Conservation (phyloP, 2,329 filamentous ascomycete genomes). For the Aureobasidium subglaciale region DNA sequence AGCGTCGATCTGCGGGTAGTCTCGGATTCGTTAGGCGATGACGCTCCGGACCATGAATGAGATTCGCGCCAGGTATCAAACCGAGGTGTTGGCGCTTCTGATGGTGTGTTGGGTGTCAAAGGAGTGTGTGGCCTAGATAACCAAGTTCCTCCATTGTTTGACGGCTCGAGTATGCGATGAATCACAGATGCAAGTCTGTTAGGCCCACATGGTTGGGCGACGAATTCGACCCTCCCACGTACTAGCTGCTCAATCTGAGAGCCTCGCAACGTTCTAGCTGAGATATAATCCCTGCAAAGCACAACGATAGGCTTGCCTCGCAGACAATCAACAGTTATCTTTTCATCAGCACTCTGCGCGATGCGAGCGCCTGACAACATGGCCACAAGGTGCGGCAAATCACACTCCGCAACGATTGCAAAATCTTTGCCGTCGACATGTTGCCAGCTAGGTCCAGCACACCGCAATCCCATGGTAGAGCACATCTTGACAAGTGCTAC, state of each 20-base stretch:
- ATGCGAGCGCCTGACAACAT: neutral
- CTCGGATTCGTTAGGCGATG: neutral
- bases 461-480: neutral
- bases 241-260: slow-evolving; percentile 1
- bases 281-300: slow-evolving; percentile 9
- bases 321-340: neutral
- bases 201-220: slow-evolving; percentile 15
- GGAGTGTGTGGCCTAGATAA: neutral
- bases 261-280: neutral
- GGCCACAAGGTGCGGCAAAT: neutral
- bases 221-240: slow-evolving; percentile 4
- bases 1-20: neutral
- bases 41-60: neutral
- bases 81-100: neutral
- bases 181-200: slow-evolving; percentile 6
- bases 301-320: slow-evolving; percentile 10
- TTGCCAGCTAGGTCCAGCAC: neutral
- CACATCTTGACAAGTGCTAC: neutral
- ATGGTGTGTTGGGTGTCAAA: slow-evolving; percentile 1
- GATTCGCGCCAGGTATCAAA: neutral
- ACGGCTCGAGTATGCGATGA: neutral
- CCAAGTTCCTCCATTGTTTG: neutral
- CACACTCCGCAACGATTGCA: neutral
- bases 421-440: neutral
- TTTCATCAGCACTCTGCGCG: neutral